Conservation (phyloP, 176 grass and related monocot genomes). For the Lolium multiflorum region DNA sequence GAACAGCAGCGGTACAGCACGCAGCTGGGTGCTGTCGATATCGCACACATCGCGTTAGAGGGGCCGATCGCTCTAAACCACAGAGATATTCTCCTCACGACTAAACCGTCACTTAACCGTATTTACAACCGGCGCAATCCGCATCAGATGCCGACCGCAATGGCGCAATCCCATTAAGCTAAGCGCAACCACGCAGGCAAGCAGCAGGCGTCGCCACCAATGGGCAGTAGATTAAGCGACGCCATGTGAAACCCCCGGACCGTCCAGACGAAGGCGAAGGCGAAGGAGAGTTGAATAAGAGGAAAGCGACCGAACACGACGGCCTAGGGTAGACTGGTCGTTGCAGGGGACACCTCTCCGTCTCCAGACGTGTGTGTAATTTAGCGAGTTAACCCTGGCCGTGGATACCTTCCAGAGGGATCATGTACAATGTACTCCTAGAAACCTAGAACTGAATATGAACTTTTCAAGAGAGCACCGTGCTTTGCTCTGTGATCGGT, state of each 20-base stretch:
- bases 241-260: background rate
- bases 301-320: slow-evolving; percentile 37
- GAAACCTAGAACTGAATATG: background rate
- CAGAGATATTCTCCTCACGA: background rate
- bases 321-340: background rate
- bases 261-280: background rate
- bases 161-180: too few relatives aligned
- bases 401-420: background rate
- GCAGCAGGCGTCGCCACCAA: background rate
- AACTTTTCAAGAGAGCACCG: background rate
- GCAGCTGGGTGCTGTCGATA: background rate
- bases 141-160: too few relatives aligned
- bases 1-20: background rate
- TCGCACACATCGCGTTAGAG: background rate
- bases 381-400: background rate
- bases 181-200: background rate
- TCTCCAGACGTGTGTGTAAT: background rate
- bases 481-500: background rate
- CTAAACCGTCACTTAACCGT: background rate
- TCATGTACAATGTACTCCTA: too few relatives aligned
- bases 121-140: too few relatives aligned
- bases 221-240: slow-evolving; percentile 1
- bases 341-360: slow-evolving; percentile 1
- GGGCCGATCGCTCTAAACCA: background rate
- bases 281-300: background rate